Conservation (phyloP, 345 rosid genomes). For the Citrus maxima region DNA sequence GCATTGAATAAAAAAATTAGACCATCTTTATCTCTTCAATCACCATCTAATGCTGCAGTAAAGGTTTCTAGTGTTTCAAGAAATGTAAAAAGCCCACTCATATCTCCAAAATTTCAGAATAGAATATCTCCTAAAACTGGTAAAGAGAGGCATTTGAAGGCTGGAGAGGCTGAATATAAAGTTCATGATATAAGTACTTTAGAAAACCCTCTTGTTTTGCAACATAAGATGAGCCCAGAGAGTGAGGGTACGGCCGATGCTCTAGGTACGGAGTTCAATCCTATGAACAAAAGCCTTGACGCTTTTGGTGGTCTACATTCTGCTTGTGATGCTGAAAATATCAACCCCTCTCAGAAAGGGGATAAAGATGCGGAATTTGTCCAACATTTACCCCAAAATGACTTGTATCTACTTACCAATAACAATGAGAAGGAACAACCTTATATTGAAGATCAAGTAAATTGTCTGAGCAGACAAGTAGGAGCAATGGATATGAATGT, state of each 20-base stretch:
- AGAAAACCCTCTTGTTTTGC: neutral
- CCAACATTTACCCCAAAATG: neutral
- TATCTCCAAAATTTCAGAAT: constrained; percentile 38
- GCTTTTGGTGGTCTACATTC: constrained; percentile 6
- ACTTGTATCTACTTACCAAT: neutral
- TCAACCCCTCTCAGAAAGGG: constrained; percentile 11
- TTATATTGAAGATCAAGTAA: constrained; percentile 23
- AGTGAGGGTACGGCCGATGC: neutral
- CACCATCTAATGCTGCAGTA: constrained; percentile 33
- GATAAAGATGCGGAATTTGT: constrained; percentile 1
- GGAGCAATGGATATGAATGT: constrained; percentile 13
- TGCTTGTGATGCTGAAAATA: constrained; percentile 11
- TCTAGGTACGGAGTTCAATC: constrained; percentile 4
- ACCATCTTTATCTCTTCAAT: constrained; percentile 32
- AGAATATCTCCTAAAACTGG: constrained; percentile 36
- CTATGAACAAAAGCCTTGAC: constrained; percentile 8
- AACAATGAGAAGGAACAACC: constrained; percentile 19
- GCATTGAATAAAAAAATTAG: constrained; percentile 20
- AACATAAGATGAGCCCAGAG: constrained; percentile 1
- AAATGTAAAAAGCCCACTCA: constrained; percentile 31
- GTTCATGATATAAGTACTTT: constrained; percentile 10
- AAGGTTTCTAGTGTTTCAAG: constrained; percentile 37
- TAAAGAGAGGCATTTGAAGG: constrained; percentile 31
- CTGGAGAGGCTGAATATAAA: constrained; percentile 15
- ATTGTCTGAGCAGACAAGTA: constrained; percentile 12